These are phyloP conservation scores for Oryza coarctata DNA, from an alignment of 176 grass and related monocot species.

Conservation along the genomic window DNA sequence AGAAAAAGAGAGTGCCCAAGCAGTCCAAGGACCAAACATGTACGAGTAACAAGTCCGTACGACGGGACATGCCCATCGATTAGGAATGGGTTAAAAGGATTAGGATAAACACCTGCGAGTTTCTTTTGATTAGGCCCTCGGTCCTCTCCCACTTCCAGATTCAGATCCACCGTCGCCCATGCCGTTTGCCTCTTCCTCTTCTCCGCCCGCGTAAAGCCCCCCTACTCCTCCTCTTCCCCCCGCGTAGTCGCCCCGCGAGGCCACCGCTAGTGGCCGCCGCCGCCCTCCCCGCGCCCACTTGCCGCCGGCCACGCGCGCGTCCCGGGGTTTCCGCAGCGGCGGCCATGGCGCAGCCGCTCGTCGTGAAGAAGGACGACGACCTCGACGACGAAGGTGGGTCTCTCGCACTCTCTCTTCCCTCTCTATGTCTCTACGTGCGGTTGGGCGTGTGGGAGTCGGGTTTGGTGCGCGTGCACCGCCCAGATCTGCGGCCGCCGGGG, in stretches of 20 bases:
- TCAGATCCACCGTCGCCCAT: constrained; percentile 46
- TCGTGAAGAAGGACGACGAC: constrained; percentile 98
- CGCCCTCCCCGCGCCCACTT: neutral
- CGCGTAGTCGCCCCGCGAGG: neutral
- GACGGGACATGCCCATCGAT: no score
- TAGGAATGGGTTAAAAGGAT: no score
- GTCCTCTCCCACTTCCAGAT: neutral
- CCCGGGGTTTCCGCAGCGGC: neutral
- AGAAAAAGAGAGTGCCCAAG: constrained; percentile 5
- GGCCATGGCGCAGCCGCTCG: constrained; percentile 82
- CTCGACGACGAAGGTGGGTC: constrained; percentile 80
- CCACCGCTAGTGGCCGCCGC: neutral
- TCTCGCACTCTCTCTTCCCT: neutral
- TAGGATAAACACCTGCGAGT: no score
- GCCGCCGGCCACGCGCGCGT: neutral
- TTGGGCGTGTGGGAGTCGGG: neutral
- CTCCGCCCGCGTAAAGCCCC: constrained; percentile 29
- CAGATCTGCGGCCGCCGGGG: constrained; percentile 20
- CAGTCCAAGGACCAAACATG: no score
- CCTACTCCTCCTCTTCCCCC: neutral
- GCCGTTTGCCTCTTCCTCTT: constrained; percentile 22
- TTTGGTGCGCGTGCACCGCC: neutral
- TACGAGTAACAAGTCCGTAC: no score
- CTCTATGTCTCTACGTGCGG: neutral
- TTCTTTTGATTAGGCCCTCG: no score